phyloP scores from a whole-genome alignment of 306 rosid genomes.

The Gleditsia sinensis region DNA sequence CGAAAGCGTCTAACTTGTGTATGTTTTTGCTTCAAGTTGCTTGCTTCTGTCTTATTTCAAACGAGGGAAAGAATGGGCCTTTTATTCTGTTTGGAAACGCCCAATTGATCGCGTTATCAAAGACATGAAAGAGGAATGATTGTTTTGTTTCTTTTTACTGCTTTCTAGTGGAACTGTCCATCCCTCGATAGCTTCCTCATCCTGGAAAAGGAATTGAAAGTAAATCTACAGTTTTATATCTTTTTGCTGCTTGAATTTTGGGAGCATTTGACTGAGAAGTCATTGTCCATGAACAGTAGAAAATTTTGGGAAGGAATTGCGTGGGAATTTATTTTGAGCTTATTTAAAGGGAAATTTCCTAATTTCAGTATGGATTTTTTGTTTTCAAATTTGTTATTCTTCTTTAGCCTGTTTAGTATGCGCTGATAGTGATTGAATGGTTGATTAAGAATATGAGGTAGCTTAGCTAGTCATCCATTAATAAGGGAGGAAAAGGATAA shows the following conservation, averaged over 20 bases:
- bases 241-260: constrained; percentile 53
- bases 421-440: constrained; percentile 29
- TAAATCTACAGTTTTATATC: constrained; percentile 39
- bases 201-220: constrained; percentile 45
- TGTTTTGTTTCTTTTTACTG: constrained; percentile 36
- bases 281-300: constrained; percentile 58
- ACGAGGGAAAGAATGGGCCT: constrained; percentile 33
- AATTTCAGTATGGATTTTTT: constrained; percentile 27
- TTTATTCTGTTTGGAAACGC: constrained; percentile 35
- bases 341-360: constrained; percentile 35
- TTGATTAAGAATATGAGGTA: constrained; percentile 9
- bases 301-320: constrained; percentile 40
- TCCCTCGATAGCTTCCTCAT: constrained; percentile 39
- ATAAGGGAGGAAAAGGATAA: constrained; percentile 32
- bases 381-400: constrained; percentile 19
- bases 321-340: constrained; percentile 32
- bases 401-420: constrained; percentile 25
- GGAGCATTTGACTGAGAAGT: constrained; percentile 58
- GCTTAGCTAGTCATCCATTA: constrained; percentile 16
- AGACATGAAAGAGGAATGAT: constrained; percentile 39
- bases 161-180: constrained; percentile 41
- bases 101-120: constrained; percentile 32
- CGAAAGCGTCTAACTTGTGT: not conserved
- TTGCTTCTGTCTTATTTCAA: constrained; percentile 33
- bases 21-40: constrained; percentile 28